Evolutionary conservation across 1,284 basidiomycete genomes (phyloP), one percentile per base, ranked within the genome.

Genomic region (Phenoliferia sp.): DNA sequence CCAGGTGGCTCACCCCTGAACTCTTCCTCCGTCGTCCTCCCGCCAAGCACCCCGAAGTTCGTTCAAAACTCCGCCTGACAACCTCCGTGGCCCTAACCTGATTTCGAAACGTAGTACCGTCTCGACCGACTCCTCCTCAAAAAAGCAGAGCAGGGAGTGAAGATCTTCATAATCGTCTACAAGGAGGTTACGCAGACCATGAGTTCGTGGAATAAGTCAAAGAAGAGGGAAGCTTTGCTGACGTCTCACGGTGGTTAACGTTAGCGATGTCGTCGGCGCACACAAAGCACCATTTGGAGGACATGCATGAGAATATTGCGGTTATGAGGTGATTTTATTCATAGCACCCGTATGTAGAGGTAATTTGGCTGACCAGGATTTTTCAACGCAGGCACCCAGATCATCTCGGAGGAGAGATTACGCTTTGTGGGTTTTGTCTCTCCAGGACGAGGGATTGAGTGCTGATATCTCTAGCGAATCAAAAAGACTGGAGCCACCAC

Each of bases 101-200:
- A n/a, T 31, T 31, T 7, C 26, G 19, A 15, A 16, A 29, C 54
- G 26, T 28, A 58, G 56, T 97, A 88, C 86, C 85, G 94, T 28
- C 84, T 97, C 33, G 94, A 97, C 77, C 82, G 87, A 55, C 77
- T 97, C 12, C 82, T 97, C 56, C 83, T 89, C 79, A 85, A 88
- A 67, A 96, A 96, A 80, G 94, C 94, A 0, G 83, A 91, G 75
- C 81, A 94, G 76, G 94, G 94, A 31, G 94, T 97, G 66, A 89
- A 88, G 78, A 81, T 97, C 63, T 90, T 93, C 36, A 48, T 69
- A 50, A 61, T 94, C n/a, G 66, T 73, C 15, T 71, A 94, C 83
- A 94, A 93, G 78, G 91, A 93, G 82, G 90, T 96, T 65, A 88
- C 89, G 0, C 88, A 91, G 80, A 92, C 92, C 1, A 94, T 95